These are phyloP conservation scores for Phragmites australis DNA, from an alignment of 176 grass and related monocot genomes.

Conservation along the genomic window DNA sequence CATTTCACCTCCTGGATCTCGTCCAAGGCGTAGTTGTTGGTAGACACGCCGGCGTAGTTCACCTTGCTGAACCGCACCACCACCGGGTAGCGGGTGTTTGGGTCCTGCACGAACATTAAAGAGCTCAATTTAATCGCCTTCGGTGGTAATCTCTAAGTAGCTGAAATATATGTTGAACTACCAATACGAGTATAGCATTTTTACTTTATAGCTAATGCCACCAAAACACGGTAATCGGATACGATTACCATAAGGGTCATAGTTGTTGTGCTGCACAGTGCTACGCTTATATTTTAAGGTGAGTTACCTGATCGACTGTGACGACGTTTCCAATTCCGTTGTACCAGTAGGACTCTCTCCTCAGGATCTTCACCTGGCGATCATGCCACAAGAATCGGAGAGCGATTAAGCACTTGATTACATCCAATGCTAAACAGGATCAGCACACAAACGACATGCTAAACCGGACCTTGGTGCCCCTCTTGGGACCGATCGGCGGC, in stretches of 20 bases:
- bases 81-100: slow-evolving; percentile 75
- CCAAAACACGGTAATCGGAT: too few relatives aligned
- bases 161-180: neutral
- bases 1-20: slow-evolving; percentile 80
- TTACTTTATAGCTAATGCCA: too few relatives aligned
- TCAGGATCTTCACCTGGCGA: slow-evolving; percentile 86
- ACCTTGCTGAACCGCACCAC: slow-evolving; percentile 87
- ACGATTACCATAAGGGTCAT: neutral
- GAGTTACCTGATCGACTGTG: slow-evolving; percentile 77
- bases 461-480: slow-evolving; percentile 59
- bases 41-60: slow-evolving; percentile 87
- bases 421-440: too few relatives aligned
- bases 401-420: neutral
- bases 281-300: neutral
- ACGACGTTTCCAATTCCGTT: slow-evolving; percentile 79
- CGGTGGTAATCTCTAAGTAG: neutral
- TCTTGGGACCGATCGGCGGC: slow-evolving; percentile 79
- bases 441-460: neutral
- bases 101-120: slow-evolving; percentile 46
- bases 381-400: neutral
- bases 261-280: neutral
- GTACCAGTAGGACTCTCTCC: slow-evolving; percentile 96
- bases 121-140: neutral
- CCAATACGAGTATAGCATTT: too few relatives aligned
- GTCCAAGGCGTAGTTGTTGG: slow-evolving; percentile 93